Evolutionary conservation across 768 basidiomycete species (phyloP).

Genomic region (Leccinum ochraceum): DNA sequence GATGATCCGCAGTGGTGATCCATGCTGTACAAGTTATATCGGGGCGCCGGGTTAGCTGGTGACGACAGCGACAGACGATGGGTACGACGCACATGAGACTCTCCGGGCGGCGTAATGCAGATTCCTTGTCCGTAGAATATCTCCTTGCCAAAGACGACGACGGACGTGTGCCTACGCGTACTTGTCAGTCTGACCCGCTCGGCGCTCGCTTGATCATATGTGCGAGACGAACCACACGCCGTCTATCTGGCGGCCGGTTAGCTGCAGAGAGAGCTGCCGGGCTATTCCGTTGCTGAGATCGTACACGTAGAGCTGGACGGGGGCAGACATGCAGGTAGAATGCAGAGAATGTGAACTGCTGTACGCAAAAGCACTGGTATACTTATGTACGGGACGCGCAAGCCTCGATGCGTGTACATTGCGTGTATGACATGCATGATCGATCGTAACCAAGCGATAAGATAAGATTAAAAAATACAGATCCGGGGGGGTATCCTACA

Average conservation of each 20-base stretch:
- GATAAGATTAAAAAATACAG: conserved; percentile 17
- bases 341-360: conserved; percentile 5
- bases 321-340: conserved; percentile 24
- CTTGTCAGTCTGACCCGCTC: too few relatives aligned
- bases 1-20: conserved; percentile 65
- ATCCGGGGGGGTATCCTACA: conserved; percentile 12
- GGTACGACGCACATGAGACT: conserved; percentile 67
- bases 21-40: conserved; percentile 53
- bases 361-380: background rate
- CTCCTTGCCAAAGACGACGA: conserved; percentile 86
- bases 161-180: conserved; percentile 79
- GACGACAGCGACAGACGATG: background rate
- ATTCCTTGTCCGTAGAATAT: conserved; percentile 93
- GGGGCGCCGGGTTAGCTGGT: background rate
- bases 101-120: conserved; percentile 64
- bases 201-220: too few relatives aligned
- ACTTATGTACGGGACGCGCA: conserved; percentile 17
- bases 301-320: conserved; percentile 85
- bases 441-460: conserved; percentile 9
- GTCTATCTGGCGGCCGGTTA: conserved; percentile 89
- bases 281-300: conserved; percentile 91
- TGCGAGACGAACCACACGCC: conserved; percentile 74
- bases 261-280: conserved; percentile 69
- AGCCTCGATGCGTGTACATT: conserved; percentile 2
- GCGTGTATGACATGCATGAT: background rate